Evolutionary conservation across 441 rosid species (phyloP).

Genomic region (California macrophylla): DNA sequence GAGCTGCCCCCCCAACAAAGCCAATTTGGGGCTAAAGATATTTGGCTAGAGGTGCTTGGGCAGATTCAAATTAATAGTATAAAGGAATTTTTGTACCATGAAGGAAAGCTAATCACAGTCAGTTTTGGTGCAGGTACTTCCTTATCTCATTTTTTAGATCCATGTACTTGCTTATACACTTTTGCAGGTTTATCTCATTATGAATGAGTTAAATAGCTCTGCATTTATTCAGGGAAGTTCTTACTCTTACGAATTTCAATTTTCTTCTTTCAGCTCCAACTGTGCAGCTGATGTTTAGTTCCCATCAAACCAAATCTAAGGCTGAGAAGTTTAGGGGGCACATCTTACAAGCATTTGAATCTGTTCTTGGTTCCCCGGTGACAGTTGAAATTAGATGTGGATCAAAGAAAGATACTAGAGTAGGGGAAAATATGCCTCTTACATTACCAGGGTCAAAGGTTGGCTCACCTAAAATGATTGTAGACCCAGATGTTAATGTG

Average conservation of each 20-base stretch:
- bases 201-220: too few relatives aligned
- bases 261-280: conserved; percentile 66
- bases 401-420: conserved; percentile 18
- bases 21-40: conserved; percentile 45
- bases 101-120: conserved; percentile 76
- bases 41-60: conserved; percentile 80
- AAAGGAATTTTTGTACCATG: conserved; percentile 66
- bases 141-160: neutral
- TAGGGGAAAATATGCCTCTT: conserved; percentile 20
- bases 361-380: conserved; percentile 68
- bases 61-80: conserved; percentile 42
- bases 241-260: neutral
- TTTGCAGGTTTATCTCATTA: too few relatives aligned
- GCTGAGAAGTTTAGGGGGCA: conserved; percentile 72
- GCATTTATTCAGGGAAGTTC: neutral
- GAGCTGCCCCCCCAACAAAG: conserved; percentile 34
- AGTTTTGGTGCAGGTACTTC: conserved; percentile 76
- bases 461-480: conserved; percentile 28
- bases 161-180: neutral
- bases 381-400: conserved; percentile 77
- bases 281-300: conserved; percentile 71
- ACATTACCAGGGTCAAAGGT: conserved; percentile 36
- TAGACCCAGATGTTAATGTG: neutral
- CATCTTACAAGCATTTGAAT: conserved; percentile 79
- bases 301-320: conserved; percentile 45